Evolutionary conservation across 2,329 filamentous ascomycete species (phyloP).

Genomic region (Botrytis galanthina): DNA sequence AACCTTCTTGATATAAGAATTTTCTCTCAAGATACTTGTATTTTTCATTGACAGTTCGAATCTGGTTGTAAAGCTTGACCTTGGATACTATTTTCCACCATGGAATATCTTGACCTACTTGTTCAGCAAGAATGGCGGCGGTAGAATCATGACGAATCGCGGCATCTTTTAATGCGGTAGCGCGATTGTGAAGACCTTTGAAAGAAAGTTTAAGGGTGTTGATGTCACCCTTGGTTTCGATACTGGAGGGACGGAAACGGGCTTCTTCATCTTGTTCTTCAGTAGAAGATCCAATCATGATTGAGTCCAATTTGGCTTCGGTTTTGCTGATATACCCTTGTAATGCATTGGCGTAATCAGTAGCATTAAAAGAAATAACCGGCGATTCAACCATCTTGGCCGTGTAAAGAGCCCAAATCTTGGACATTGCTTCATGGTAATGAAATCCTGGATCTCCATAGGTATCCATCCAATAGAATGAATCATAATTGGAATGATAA

Average conservation of each 20-base stretch:
- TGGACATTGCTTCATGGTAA: conserved; percentile 58
- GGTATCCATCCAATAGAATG: conserved; percentile 77
- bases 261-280: conserved; percentile 35
- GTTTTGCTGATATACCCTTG: conserved; percentile 35
- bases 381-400: conserved; percentile 50
- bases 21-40: conserved; percentile 82
- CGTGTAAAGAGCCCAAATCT: conserved; percentile 51
- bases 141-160: conserved; percentile 34
- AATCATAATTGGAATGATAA: conserved; percentile 84
- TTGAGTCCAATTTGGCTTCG: conserved; percentile 34
- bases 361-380: conserved; percentile 51
- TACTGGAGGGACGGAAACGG: conserved; percentile 30
- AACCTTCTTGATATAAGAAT: conserved; percentile 71
- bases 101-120: conserved; percentile 56
- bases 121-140: conserved; percentile 37
- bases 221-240: conserved; percentile 27
- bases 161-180: conserved; percentile 28
- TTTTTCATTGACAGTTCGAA: conserved; percentile 69
- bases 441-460: conserved; percentile 67
- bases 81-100: conserved; percentile 78
- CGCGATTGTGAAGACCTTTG: conserved; percentile 33
- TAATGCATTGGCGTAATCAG: conserved; percentile 43
- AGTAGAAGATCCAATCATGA: conserved; percentile 25
- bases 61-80: conserved; percentile 59
- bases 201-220: conserved; percentile 33